Evolutionary conservation across 495 filamentous ascomycete genomes (phyloP).

Genomic region (Acidiella bohemica): DNA sequence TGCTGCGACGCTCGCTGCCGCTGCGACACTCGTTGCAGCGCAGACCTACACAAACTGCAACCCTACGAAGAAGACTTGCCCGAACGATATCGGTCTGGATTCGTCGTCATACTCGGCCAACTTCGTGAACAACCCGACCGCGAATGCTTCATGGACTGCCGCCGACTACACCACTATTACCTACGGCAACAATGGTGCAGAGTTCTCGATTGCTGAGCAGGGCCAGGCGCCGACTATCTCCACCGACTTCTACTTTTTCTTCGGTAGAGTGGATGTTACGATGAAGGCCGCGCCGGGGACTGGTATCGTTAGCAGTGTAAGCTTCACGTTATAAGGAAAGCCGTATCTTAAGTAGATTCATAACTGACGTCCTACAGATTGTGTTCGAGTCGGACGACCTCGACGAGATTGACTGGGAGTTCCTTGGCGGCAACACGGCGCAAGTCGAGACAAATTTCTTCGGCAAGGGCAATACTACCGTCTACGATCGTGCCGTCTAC

Average conservation of each 20-base stretch:
- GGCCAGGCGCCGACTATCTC: conserved; percentile 63
- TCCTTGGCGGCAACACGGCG: conserved; percentile 38
- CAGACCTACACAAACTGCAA: conserved; percentile 58
- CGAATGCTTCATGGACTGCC: conserved; percentile 45
- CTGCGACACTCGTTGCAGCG: conserved; percentile 28
- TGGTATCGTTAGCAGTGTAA: no score
- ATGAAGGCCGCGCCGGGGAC: conserved; percentile 60
- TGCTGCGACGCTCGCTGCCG: conserved; percentile 6
- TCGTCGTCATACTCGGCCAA: conserved; percentile 44
- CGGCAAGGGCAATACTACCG: conserved; percentile 61
- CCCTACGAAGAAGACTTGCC: conserved; percentile 48
- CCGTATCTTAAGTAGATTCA: no score
- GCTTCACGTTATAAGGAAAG: no score
- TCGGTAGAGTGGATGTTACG: conserved; percentile 54
- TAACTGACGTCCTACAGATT: conserved; percentile 67
- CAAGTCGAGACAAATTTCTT: conserved; percentile 75
- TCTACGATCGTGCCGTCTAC: conserved; percentile 49
- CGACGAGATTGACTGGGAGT: conserved; percentile 89
- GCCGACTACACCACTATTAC: conserved; percentile 40
- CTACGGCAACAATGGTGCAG: conserved; percentile 44
- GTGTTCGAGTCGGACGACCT: conserved; percentile 73
- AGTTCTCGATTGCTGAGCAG: conserved; percentile 56
- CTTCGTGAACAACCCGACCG: conserved; percentile 46
- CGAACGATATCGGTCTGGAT: conserved; percentile 49
- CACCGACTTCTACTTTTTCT: conserved; percentile 66